Conservation (phyloP, 2,329 filamentous ascomycete genomes). For the Neoarthrinium moseri region DNA sequence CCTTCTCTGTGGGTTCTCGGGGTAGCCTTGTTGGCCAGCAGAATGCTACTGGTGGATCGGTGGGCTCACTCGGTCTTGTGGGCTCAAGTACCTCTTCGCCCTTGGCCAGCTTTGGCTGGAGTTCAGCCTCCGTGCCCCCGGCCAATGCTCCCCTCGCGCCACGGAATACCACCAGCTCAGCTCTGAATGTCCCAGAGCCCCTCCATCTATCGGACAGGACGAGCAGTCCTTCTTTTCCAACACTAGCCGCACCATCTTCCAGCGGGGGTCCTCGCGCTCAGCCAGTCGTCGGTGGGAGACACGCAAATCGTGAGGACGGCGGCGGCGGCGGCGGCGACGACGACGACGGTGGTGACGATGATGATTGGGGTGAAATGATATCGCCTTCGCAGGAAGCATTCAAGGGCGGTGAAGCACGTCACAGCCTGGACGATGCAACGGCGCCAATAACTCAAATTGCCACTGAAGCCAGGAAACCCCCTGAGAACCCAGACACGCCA, state of each 20-base stretch:
- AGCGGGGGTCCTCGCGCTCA: neutral
- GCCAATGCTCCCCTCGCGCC: neutral
- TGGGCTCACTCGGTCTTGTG: neutral
- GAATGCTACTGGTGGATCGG: neutral
- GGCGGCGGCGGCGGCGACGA: slow-evolving; percentile 15
- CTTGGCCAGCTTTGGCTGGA: slow-evolving; percentile 23
- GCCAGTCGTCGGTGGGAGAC: neutral
- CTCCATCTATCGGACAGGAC: neutral
- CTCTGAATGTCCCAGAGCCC: neutral
- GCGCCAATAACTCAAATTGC: neutral
- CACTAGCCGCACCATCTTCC: neutral
- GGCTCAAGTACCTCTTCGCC: neutral
- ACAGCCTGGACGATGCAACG: neutral
- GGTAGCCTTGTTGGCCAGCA: neutral
- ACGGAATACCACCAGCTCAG: neutral
- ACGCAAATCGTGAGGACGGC: too few species aligned
- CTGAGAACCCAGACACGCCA: neutral
- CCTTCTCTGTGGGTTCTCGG: neutral
- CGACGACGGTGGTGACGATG: slow-evolving; percentile 42
- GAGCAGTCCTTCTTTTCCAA: slow-evolving; percentile 2
- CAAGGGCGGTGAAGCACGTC: neutral
- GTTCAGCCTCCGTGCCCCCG: too few species aligned
- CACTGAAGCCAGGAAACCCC: neutral
- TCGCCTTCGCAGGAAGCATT: slow-evolving; percentile 28
- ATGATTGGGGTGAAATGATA: slow-evolving; percentile 64